A percentile compares a stretch with the other conserved stretches of the same genome.
These are phyloP conservation scores for Bruguiera parviflora DNA, from an alignment of 345 rosid species.

Conservation along the genomic window DNA sequence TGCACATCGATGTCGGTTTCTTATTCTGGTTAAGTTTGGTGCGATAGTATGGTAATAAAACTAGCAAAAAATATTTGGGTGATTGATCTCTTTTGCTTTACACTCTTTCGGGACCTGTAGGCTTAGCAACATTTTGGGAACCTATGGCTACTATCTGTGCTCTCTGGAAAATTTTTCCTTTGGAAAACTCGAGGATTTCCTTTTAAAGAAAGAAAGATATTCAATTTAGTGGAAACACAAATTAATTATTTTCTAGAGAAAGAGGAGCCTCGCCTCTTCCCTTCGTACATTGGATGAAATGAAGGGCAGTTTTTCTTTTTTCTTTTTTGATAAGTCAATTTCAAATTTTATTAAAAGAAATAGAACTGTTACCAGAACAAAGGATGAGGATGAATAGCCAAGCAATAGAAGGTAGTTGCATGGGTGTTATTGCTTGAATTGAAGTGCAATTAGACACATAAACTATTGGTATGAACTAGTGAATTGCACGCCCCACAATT, in stretches of 20 bases:
- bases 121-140: not conserved
- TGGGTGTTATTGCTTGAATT: too few relatives aligned
- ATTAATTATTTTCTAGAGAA: conserved; percentile 27
- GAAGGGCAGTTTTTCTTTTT: not conserved
- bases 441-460: too few relatives aligned
- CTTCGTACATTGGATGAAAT: not conserved
- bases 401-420: not conserved
- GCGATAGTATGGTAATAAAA: conserved; percentile 20
- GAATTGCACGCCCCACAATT: too few relatives aligned
- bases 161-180: not conserved
- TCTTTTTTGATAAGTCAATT: not conserved
- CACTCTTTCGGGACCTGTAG: conserved; percentile 30
- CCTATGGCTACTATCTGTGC: not conserved
- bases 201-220: conserved; percentile 14
- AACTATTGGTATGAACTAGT: too few relatives aligned
- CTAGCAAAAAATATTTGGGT: conserved; percentile 12
- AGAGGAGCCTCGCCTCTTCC: conserved; percentile 5
- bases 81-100: conserved; percentile 22
- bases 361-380: not conserved
- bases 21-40: conserved; percentile 16
- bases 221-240: conserved; percentile 16
- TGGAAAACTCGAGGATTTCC: conserved; percentile 13
- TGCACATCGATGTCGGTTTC: conserved; percentile 16
- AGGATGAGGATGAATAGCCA: too few relatives aligned
- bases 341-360: not conserved